phyloP scores from a whole-genome alignment of 768 basidiomycete species.

The Candolleomyces eurysporus region DNA sequence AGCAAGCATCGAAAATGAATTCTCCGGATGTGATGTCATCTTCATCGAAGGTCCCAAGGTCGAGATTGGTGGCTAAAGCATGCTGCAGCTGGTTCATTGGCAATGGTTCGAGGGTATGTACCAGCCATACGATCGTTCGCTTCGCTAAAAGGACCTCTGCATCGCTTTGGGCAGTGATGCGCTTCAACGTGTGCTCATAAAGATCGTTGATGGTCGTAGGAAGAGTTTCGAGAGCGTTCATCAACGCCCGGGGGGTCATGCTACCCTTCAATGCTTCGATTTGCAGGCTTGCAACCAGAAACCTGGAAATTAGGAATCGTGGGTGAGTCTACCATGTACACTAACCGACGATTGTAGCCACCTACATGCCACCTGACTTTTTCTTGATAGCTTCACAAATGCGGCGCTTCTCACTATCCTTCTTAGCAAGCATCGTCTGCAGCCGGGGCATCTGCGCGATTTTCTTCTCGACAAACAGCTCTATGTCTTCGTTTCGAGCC shows the following conservation, averaged over 20 bases:
- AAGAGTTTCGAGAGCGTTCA: background rate
- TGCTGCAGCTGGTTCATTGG: background rate
- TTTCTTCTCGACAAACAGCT: background rate
- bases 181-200: background rate
- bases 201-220: background rate
- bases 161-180: background rate
- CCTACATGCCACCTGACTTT: conserved; percentile 6
- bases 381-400: background rate
- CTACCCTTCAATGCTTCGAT: background rate
- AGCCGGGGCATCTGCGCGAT: background rate
- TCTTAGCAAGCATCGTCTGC: background rate
- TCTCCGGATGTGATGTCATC: background rate
- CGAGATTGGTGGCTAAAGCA: background rate
- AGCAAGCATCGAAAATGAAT: background rate
- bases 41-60: background rate
- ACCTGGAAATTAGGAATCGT: background rate
- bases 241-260: background rate
- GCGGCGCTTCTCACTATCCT: background rate
- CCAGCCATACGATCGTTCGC: background rate
- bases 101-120: background rate
- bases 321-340: background rate
- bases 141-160: background rate
- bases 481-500: background rate
- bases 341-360: background rate
- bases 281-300: conserved; percentile 2